Base-by-base conservation (phyloP, 352 stramenopile genomes). In the Pythium vanterpoolii region DNA sequence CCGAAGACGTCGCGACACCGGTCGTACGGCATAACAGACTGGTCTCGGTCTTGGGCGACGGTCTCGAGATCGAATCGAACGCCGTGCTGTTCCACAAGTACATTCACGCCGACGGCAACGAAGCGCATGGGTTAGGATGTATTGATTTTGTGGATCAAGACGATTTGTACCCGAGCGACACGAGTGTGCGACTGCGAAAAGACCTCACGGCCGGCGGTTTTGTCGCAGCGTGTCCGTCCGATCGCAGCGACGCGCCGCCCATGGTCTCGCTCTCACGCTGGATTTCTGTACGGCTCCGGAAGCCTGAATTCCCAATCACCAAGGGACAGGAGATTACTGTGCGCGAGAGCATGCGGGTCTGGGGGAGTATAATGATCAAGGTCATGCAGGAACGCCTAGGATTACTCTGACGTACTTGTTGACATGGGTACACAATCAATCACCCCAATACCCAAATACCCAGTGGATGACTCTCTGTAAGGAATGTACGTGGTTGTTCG, bases 81-180 rank as follows among this genome's bases (percentile, higher is more conserved):
- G 26, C 23, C 3, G 62, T 61, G 23, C 0, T 57, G 2, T 69
- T 60, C 27, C 24, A 42, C 19, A 52, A 60, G 33, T 64, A 47
- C 42, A 42, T 60, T n/a, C 19, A 52, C 30, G 49, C 27, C 31
- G 49, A 18, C 13, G 9, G 33, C 2, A 19, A 42, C 27, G 46
- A 55, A 8, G 50, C 59, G 23, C 33, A 55, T 19, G 62, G 54
- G 5, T 19, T 69, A 4, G 55, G 38, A 8, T 49, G 28, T 11
- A 49, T 62, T 11, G 49, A 76, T 33, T 78, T 64, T 23, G 70
- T 84, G 6, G 61, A 84, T n/a, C 30, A 68, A 28, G 72, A 84
- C 59, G 72, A 76, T 10, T 33, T 73, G 34, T 72, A 77, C 21
- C 74, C 74, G 11, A 73, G 70, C 55, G 43, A 59, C 6, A 58